Conservation (phyloP, 2,329 filamentous ascomycete genomes). For the Thyridium curvatum region DNA sequence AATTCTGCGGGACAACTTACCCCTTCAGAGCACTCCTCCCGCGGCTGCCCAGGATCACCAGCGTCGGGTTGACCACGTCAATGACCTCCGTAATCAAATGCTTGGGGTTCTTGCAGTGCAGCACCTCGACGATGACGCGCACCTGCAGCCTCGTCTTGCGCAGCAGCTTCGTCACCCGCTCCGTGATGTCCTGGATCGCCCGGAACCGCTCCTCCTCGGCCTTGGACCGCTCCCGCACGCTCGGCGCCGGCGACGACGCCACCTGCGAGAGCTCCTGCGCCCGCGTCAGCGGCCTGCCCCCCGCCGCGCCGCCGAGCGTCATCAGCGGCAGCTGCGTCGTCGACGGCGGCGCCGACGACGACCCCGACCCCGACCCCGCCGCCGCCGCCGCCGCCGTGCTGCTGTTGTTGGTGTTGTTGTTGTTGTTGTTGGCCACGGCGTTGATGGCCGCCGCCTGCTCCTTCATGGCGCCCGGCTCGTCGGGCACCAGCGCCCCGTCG, state of each 20-base stretch:
- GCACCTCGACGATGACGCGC: slow-evolving; percentile 87
- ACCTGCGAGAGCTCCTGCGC: slow-evolving; percentile 21
- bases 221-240: slow-evolving; percentile 45
- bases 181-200: slow-evolving; percentile 78
- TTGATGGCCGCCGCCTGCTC: slow-evolving; percentile 70
- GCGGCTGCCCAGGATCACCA: slow-evolving; percentile 88
- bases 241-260: slow-evolving; percentile 38
- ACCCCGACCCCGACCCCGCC: slow-evolving; percentile 1
- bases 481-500: slow-evolving; percentile 52
- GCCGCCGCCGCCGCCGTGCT: slow-evolving; percentile 7
- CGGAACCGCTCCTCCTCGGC: slow-evolving; percentile 73
- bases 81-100: slow-evolving; percentile 97
- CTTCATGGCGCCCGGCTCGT: slow-evolving; percentile 68
- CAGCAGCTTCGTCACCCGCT: slow-evolving; percentile 76
- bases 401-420: slow-evolving; percentile 11
- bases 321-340: slow-evolving; percentile 21
- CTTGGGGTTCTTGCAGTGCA: slow-evolving; percentile 97
- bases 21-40: slow-evolving; percentile 90
- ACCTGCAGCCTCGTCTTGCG: slow-evolving; percentile 91
- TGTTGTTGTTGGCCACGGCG: slow-evolving; percentile 44
- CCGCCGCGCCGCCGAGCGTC: too few relatives aligned
- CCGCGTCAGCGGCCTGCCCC: slow-evolving; percentile 28
- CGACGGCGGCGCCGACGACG: slow-evolving; percentile 3
- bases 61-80: slow-evolving; percentile 81
- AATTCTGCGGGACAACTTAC: too few relatives aligned